Percentiles rank a stretch among this genome's conserved stretches.
Conservation (phyloP, 2,329 filamentous ascomycete species). For the Ambrosiella beaveri region DNA sequence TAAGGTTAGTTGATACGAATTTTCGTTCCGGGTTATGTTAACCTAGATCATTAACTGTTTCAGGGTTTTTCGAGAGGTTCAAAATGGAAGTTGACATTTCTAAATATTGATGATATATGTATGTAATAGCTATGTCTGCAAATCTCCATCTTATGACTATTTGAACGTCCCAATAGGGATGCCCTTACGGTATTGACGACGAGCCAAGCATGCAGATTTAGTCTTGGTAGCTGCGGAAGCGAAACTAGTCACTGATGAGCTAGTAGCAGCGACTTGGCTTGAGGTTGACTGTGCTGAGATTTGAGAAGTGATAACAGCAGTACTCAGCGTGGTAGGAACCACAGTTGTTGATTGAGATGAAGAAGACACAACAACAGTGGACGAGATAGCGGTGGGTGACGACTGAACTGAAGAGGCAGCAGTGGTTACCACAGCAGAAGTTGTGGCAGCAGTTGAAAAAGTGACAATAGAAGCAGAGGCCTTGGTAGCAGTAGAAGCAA, state of each 20-base stretch:
- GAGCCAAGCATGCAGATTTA: constrained; percentile 2
- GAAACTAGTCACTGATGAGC: neutral
- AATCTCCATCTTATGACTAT: neutral
- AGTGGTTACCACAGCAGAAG: neutral
- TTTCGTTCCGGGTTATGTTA: too few species aligned
- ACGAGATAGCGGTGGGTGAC: neutral
- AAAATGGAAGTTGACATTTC: too few species aligned
- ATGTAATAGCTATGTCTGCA: too few species aligned
- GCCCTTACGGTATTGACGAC: constrained; percentile 8
- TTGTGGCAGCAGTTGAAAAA: neutral
- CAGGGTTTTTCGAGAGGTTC: too few species aligned
- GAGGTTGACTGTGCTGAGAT: neutral
- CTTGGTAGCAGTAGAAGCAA: neutral
- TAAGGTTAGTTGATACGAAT: too few species aligned
- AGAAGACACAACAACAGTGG: neutral
- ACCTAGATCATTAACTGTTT: too few species aligned
- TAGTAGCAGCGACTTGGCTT: neutral
- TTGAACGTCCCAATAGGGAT: neutral
- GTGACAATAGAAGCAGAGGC: neutral
- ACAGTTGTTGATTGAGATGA: neutral
- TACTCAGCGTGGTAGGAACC: constrained; percentile 6
- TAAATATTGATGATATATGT: too few species aligned
- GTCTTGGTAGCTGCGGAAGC: neutral
- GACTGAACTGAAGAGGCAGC: neutral
- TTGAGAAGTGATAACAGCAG: neutral